Evolutionary conservation across 768 basidiomycete genomes (phyloP), one percentile per base, ranked within the genome.

Genomic region (Boletus tylopilopsis): DNA sequence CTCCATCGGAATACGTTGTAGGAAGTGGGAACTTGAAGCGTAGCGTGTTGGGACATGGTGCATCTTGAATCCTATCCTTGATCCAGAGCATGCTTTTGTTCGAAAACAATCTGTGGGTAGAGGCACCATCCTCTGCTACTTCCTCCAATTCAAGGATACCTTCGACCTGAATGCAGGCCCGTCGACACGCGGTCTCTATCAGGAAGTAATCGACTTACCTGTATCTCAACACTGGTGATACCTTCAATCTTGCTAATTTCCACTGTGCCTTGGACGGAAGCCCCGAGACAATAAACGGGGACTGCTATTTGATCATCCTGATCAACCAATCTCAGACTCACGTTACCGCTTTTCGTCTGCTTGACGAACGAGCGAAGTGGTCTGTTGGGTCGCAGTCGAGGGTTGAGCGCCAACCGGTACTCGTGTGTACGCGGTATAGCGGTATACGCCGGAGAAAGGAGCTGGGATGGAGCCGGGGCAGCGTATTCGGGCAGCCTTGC

Each of bases 51-150:
- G 87, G 84, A 58, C 85, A 89, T 4, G 67, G 63, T 6, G 61
- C 37, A 45, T 70, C 71, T 38, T 57, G 59, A 24, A 53, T 62
- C 33, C 65, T 54, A 49, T 76, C 74, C 58, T 76, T 82, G 49
- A 69, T 70, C 85, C 85, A 90, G 19, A 90, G 71, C 18, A 77
- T 61, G 22, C 68, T 64, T 9, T 73, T 77, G 51, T 76, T 75
- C 37, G 79, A 66, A 56, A 78, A 82, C 3, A 88, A 56, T 35
- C 70, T 77, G 23, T 71, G 71, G 19, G 74, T 72, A 19, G 76
- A 71, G 7, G 75, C 73, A 12, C 87, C 87, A n/a, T 80, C 81
- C 51, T 80, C 86, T 4, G 78, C 85, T 21, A 85, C 72, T 61
- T 87, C 85, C 50, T 78, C 76, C 38, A 87, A 57, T 43, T 68